phyloP scores from a whole-genome alignment of 345 rosid genomes.

The Ricinus communis region DNA sequence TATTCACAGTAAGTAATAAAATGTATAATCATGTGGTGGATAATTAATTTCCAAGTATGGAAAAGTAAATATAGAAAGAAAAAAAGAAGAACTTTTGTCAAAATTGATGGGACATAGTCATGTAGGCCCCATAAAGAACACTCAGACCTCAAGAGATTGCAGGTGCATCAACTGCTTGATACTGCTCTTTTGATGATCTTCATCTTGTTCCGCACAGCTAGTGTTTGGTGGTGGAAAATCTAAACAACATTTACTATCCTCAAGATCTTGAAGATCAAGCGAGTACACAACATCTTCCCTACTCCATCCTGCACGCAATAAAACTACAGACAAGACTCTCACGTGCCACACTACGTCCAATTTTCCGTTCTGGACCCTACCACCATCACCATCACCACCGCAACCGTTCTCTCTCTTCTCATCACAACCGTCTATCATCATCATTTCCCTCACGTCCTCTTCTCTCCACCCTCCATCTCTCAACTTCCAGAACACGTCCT shows the following conservation, averaged over 20 bases:
- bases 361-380: conserved; percentile 4
- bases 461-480: conserved; percentile 82
- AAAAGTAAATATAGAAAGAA: not conserved
- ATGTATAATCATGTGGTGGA: no score
- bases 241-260: conserved; percentile 2
- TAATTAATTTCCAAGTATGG: no score
- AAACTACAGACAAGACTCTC: conserved; percentile 27
- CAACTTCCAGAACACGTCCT: conserved; percentile 65
- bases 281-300: conserved; percentile 60
- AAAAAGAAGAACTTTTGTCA: not conserved
- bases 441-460: conserved; percentile 77
- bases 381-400: conserved; percentile 30
- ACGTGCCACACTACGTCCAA: conserved; percentile 28
- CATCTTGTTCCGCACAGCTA: conserved; percentile 9
- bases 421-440: conserved; percentile 52
- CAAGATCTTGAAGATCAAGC: conserved; percentile 36
- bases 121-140: not conserved
- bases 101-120: not conserved
- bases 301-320: conserved; percentile 59
- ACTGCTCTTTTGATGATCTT: conserved; percentile 1
- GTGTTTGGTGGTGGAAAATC: not conserved
- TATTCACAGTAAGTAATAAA: no score
- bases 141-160: conserved; percentile 21
- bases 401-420: no score
- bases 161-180: conserved; percentile 10